Evolutionary conservation across 2,329 filamentous ascomycete genomes (phyloP).

Genomic region (Talaromyces sp.): DNA sequence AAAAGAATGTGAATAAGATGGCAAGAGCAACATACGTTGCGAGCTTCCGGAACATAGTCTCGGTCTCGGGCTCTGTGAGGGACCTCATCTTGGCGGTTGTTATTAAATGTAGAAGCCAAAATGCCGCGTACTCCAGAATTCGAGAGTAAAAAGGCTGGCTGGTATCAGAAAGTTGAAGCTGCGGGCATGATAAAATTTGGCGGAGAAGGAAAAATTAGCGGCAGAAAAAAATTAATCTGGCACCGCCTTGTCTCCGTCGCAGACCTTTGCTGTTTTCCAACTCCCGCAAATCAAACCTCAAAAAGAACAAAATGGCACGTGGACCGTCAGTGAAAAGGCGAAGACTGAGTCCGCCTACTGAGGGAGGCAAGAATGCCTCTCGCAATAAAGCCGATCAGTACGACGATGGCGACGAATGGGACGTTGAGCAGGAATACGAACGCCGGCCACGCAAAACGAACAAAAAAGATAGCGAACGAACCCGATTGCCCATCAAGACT

Average conservation of each 20-base stretch:
- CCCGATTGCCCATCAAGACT: slow-evolving; percentile 82
- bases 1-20: no score
- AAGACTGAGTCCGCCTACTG: slow-evolving; percentile 52
- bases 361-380: slow-evolving; percentile 33
- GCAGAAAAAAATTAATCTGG: slow-evolving; percentile 15
- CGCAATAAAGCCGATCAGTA: slow-evolving; percentile 60
- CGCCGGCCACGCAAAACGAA: slow-evolving; percentile 72
- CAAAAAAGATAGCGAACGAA: slow-evolving; percentile 74
- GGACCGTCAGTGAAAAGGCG: slow-evolving; percentile 54
- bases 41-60: slow-evolving; percentile 61
- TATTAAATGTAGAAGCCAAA: slow-evolving; percentile 5
- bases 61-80: slow-evolving; percentile 20
- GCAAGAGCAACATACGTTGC: slow-evolving; percentile 48
- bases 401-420: slow-evolving; percentile 78
- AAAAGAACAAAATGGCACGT: slow-evolving; percentile 46
- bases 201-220: slow-evolving; percentile 11
- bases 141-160: slow-evolving; percentile 6
- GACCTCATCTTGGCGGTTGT: slow-evolving; percentile 19
- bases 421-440: slow-evolving; percentile 91
- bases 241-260: slow-evolving; percentile 17
- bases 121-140: no score
- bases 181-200: slow-evolving; percentile 13
- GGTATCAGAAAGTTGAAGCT: not conserved
- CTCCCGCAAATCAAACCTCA: slow-evolving; percentile 7
- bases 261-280: slow-evolving; percentile 17